Base-by-base conservation (phyloP, 2,329 filamentous ascomycete species). In the Fusarium paranaense region DNA sequence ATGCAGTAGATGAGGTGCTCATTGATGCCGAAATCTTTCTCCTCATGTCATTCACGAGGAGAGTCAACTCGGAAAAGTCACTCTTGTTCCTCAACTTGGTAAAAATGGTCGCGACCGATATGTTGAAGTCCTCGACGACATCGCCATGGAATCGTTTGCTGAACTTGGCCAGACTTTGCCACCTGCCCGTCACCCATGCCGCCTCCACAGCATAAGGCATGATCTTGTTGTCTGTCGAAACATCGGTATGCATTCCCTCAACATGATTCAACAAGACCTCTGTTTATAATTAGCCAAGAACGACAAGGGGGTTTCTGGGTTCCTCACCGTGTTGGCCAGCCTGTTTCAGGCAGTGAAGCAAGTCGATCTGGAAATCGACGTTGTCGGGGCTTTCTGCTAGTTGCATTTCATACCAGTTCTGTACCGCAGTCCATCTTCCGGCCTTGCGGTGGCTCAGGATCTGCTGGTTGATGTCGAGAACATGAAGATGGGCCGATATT, bases 351-450 rank as follows among this genome's bases (percentile, higher is more conserved):
- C 97, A 98, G 33, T 92, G 93, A 63, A 99, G 86, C 38, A 99
- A 87, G 77, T 97, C 94, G 66, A 94, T 87, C 80, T 98, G 95
- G 14, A 94, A 88, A 66, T 97, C 93, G 20, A 89, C 81, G 79
- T 97, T 92, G 62, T 92, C 87, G 0, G 96, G 95, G 54, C 93
- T 89, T 77, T 97, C 92, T 4, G 93, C 92, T 37, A 98, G 87
- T 72, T 95, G 92, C 73, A 98, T 91, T 81, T 99, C 95, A 82
- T 98, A 98, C 97, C 97, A 99, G 72, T 94, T 97, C 83, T 98
- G 97, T 27, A 95, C 97, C 61, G 96, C 94, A 18, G 94, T 92
- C 95, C 97, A 99, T 71, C 95, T 89, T 5, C 97, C 97, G 22
- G 95, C 94, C 82, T 98, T 98, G 66, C 94, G 91, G 83, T 99